Evolutionary conservation across 352 stramenopile species (phyloP), one percentile per base, ranked within the genome.

Genomic region (Phytopythium kandeliae): DNA sequence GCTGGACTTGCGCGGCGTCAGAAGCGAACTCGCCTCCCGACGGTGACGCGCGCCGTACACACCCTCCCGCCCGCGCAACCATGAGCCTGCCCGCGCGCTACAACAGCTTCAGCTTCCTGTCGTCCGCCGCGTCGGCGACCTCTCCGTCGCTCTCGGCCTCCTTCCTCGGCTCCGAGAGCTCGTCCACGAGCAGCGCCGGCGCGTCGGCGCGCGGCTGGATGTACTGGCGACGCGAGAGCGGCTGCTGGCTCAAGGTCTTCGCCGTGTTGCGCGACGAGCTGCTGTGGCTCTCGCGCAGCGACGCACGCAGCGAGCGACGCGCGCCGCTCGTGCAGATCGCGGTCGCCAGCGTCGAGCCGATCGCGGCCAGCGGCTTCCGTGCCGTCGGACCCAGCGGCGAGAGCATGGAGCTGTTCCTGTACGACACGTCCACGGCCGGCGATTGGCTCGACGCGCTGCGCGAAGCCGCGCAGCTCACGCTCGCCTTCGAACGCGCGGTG

Each of bases 181-280:
- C 40, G 42, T 33, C 42, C 17, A 21, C 42, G 8, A 55, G 73
- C 19, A 62, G 74, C 41, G 34, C 56, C 15, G 16, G 44, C 19
- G 54, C 45, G 40, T 56, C 61, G 24, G 38, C 65, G 24, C 62
- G 82, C 42, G 76, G 70, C 34, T 90, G 79, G 79, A 85, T 88
- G 68, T 90, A 88, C 67, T 90, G 79, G 79, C 76, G 77, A 40
- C 76, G 69, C 48, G 71, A 75, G 48, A 47, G 43, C 37, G 63
- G 76, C 50, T 85, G 69, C 65, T 90, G 79, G 79, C 74, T 82
- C 52, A 90, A 90, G 60, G 79, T 90, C 48, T 88, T 74, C 60
- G 76, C 70, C 45, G 74, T 85, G 41, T 61, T 88, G 51, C 68
- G 69, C 36, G 77, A 86, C 55, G 70, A 90, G 58, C 60, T 85